Base-by-base conservation (phyloP, 192 early-diverging fungal species). In the Powellomyces hirtus region DNA sequence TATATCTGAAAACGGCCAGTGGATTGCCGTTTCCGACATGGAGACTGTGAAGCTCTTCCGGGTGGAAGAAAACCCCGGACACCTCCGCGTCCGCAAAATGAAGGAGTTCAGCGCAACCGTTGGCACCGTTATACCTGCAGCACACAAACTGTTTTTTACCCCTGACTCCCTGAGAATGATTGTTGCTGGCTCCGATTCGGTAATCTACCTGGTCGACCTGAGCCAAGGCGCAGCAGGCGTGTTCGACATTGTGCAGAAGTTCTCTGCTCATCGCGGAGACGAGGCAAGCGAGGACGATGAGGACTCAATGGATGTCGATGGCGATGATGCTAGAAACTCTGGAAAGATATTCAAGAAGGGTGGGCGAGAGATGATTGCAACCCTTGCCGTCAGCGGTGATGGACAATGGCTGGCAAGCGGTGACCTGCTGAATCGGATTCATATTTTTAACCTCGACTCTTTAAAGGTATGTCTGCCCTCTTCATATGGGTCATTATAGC, bases 11-110 rank as follows among this genome's bases (percentile, higher is more conserved):
- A 84, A 94, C 72, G 94, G 93, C 16, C 58, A 77, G 11, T 91
- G 92, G 88, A 84, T 98, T 56, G 91, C 91, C 1, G 89, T 89
- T 5, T 85, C 94, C 20, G 90, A 94, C 66, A 82, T 89, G 22
- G 85, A 90, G 27, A 59, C 57, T 35, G 74, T 81, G 13, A 77
- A 75, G 42, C 59, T 84, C 20, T 84, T 76, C 63, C 30, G 46
- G 0, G 52, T 83, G 18, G 55, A 64, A 10, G 33, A 30, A 14
- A 13, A 50, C 36, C 55, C 40, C 40, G 58, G 59, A 34, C 3
- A 66, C 37, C 4, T 56, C 53, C 22, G 31, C 22, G 31, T 56
- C 4, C 22, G 31, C 27, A 56, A 33, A 30, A 30, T 27, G 16
- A 4, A 27, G 18, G 59, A 44, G 29, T 63, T 30, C n/a, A n/a